Base-by-base conservation (phyloP, 805 yeast genomes). In the Ogataea populi-albae region DNA sequence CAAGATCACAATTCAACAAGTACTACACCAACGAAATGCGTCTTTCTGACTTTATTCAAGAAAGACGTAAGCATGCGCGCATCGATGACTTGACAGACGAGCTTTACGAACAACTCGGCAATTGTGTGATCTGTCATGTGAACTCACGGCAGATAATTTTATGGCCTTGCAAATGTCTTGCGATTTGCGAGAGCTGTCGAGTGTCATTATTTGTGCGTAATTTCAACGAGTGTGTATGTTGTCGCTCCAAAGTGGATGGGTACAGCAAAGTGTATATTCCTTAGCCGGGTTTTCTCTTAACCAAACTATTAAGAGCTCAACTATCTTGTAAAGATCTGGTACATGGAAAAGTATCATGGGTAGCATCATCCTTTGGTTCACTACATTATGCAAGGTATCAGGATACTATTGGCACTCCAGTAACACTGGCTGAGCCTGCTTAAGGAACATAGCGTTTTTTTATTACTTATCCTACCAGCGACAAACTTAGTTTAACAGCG, bases 111-210 rank as follows among this genome's bases (percentile, higher is more conserved):
- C 56, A 66, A 16, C 46, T 75, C 10, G 63, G 66, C 5, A 65
- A 66, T 5, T 88, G 97, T 61, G 95, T 86, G 5, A 81, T 89
- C 3, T 89, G 97, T 56, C 91, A 83, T 47, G 68, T 71, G 4
- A 77, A 81, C 39, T 73, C 78, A 4, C 69, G 96, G 46, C 84
- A 81, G 38, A 75, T 89, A 26, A 79, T 89, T 6, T 65, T 91
- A 3, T 89, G 97, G 97, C 97, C 97, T 0, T 89, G 97, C 55
- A 75, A 78, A 49, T 89, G 97, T 58, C 75, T 89, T 37, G 88
- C 95, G 0, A 67, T 89, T 4, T 89, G 97, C 59, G 96, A 88
- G 45, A 71, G 75, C 17, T 89, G 97, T 54, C 70, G 97, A 12
- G 65, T 79, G 8, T 75, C 83, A 12, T 66, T 89, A 34, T 86